Evolutionary conservation across 345 rosid genomes (phyloP), one percentile per base, ranked within the genome.

Genomic region (Dimocarpus longan): DNA sequence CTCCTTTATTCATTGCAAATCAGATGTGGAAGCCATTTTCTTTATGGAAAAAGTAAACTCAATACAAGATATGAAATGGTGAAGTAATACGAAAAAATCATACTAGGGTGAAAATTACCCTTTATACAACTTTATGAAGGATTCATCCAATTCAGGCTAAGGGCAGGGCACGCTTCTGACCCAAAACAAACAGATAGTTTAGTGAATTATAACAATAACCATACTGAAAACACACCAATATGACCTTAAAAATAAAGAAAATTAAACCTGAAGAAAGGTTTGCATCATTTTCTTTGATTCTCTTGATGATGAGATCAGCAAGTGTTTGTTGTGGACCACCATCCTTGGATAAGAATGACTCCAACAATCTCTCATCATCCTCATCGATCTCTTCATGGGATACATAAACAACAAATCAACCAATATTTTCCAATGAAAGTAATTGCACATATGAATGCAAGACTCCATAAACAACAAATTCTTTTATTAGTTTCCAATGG

Each of bases 311-410:
- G 73, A 94, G 78, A 43, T 94, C 98, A 0, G 98, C 88, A 19
- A 96, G 98, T 4, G 97, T 94, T 43, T 81, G 89, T 10, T 90
- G 93, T 6, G 88, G 91, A 80, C 88, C 88, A 11, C 91, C 90
- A 65, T 89, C 87, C 88, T 91, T 93, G 0, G 87, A 89, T 15
- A 93, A 80, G 81, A 94, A 94, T 39, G 97, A 88, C 81, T 93
- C 98, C 64, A 93, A 86, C 80, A 94, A 76, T 86, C 85, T 89
- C 90, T 93, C 98, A 50, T 96, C 97, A 5, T 90, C 90, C 81
- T 93, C 97, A 77, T 90, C 85, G 64, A 94, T 88, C 71, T 90
- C 93, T 77, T 89, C 95, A 93, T 95, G 83, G 24, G 12, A 68
- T 71, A 76, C n/a, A 62, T 32, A 32, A 32, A 32, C 37, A 22